Conservation (phyloP, 371 early-diverging fungal species). For the Mucor irregularis region DNA sequence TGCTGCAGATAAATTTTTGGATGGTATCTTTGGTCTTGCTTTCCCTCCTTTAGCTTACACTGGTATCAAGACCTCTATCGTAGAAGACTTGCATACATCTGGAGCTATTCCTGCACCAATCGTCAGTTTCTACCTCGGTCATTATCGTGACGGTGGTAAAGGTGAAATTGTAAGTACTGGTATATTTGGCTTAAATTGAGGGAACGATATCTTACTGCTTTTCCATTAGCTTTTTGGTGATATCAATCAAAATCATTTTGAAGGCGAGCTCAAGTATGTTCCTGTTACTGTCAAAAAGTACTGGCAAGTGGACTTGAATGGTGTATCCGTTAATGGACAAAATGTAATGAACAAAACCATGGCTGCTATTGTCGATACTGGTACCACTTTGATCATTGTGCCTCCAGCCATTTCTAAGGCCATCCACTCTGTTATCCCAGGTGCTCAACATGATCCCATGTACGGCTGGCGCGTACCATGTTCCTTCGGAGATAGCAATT, state of each 20-base stretch:
- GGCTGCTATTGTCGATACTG: conserved; percentile 54
- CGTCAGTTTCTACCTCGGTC: conserved; percentile 41
- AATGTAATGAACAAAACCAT: conserved; percentile 16
- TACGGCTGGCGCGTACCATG: conserved; percentile 56
- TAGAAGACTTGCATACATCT: conserved; percentile 22
- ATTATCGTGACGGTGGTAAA: conserved; percentile 29
- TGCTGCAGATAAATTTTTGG: conserved; percentile 37
- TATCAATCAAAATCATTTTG: conserved; percentile 34
- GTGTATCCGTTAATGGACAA: conserved; percentile 31
- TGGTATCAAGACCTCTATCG: conserved; percentile 25
- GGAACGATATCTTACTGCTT: background rate
- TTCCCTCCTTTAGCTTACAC: conserved; percentile 46
- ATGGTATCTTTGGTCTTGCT: conserved; percentile 60
- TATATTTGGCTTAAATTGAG: no score
- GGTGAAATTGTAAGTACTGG: conserved; percentile 38
- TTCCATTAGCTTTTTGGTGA: conserved; percentile 36
- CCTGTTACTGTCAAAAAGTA: conserved; percentile 41
- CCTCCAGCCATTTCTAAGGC: conserved; percentile 37
- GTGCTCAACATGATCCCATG: conserved; percentile 31
- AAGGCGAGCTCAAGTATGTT: conserved; percentile 48
- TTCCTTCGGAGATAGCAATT: conserved; percentile 4
- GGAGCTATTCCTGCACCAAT: conserved; percentile 26
- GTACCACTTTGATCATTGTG: conserved; percentile 37
- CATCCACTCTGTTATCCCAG: conserved; percentile 50
- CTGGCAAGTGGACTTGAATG: conserved; percentile 53